A percentile compares a stretch with the other conserved stretches of the same genome.
These are phyloP conservation scores for Durotheca rogersii DNA, from an alignment of 495 filamentous ascomycete genomes.

Conservation along the genomic window DNA sequence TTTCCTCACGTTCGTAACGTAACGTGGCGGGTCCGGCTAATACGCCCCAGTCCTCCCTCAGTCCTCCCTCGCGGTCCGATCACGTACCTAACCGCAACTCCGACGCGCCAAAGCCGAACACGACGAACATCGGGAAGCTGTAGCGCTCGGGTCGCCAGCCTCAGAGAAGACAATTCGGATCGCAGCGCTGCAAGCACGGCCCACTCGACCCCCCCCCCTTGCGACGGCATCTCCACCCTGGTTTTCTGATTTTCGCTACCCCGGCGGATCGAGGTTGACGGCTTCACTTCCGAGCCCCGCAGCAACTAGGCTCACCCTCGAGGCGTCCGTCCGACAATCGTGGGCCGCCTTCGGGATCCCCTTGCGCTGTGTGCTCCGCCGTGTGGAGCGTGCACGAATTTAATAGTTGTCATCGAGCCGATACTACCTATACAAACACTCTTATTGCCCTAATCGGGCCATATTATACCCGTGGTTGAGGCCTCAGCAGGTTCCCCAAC, in stretches of 20 bases:
- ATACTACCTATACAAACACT: conserved; percentile 28
- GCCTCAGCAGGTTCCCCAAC: not conserved
- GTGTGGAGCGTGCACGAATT: conserved; percentile 23
- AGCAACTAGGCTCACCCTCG: conserved; percentile 4
- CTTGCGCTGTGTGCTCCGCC: conserved; percentile 15
- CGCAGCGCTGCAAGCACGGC: conserved; percentile 19
- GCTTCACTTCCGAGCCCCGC: not conserved
- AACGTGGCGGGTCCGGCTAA: conserved; percentile 14
- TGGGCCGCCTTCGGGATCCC: conserved; percentile 10
- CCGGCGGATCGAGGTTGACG: conserved; percentile 3
- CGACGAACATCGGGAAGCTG: conserved; percentile 22
- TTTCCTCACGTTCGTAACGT: too few species aligned
- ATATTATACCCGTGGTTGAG: conserved; percentile 21
- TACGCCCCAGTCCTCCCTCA: conserved; percentile 8
- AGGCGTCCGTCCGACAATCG: conserved; percentile 3
- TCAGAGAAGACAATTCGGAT: conserved; percentile 16
- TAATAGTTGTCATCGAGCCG: conserved; percentile 21
- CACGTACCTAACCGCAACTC: conserved; percentile 8
- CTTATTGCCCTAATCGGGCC: conserved; percentile 16
- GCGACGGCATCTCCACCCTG: conserved; percentile 11
- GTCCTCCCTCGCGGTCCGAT: too few species aligned
- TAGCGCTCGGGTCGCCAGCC: conserved; percentile 3
- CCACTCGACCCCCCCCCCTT: conserved; percentile 3
- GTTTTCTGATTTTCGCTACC: not conserved
- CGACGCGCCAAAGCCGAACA: conserved; percentile 17